Evolutionary conservation across 1,139 yeast species (phyloP), one percentile per base, ranked within the genome.

Genomic region (Saccharomyces pastorianus): DNA sequence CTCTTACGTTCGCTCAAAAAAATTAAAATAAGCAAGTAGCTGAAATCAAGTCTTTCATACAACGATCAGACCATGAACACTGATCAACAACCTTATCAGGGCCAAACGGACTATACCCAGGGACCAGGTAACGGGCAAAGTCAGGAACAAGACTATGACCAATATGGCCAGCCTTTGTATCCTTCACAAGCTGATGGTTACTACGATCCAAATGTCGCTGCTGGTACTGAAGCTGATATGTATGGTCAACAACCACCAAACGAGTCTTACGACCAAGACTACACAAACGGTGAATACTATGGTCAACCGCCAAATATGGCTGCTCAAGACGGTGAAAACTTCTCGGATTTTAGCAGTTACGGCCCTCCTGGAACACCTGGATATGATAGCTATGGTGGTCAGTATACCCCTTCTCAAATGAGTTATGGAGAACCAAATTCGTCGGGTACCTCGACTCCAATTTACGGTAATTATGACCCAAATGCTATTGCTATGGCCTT

Each of bases 381-480:
- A 52, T 84, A 84, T 66, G 89, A 84, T 67, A 88, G 87, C 63
- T 87, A 84, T 67, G 77, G 53, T 13, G 61, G 60, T 32, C 91
- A 83, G 66, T 83, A 83, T 67, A 84, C 93, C 53, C 89, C 93
- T 29, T 84, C 90, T 17, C 91, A 85, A 69, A 82, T 85, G 86
- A 83, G 89, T 67, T 85, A 85, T 29, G 91, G 87, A 60, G 91
- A 87, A 48, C 86, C 87, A 60, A 78, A 95, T 69, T 85, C 95
- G 1, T 87, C 96, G 13, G 98, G 98, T 56, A 90, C 97, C 48
- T 88, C 96, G 4, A 95, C 99, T 38, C 99, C 99, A 47, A 83
- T 90, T 62, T 90, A 90, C 70, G 97, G 97, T 47, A 67, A 70
- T 27, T 83, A 85, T 66, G 95, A 87, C 66, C 88, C 90, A 53